Base-by-base conservation (phyloP, 2,329 filamentous ascomycete genomes). In the Epichloe brachyelytri region DNA sequence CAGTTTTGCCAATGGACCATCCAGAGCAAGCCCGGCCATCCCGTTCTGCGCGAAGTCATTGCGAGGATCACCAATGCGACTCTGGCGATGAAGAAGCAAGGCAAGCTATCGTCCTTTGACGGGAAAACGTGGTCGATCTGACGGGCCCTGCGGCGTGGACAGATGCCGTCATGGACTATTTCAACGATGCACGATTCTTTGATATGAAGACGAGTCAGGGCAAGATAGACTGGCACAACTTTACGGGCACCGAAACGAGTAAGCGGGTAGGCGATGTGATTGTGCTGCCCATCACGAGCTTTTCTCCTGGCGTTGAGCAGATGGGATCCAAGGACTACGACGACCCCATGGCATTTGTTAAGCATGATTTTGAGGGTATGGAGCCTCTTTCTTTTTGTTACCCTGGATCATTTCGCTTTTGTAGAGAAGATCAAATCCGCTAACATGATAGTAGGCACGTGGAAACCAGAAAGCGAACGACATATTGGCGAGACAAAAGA, bases 1-100 rank as follows among this genome's bases (percentile, higher is more conserved):
- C 93, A 97, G 65, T 97, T 98, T 69, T 98, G 93, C 70, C 93
- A 98, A 67, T 98, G 93, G 93, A 98, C 93, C 1, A 96, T 98
- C 56, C 91, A 97, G 68, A 75, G 86, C 52, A 98, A 98, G 68
- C 86, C 91, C 0, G 93, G 93, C 11, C 93, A 98, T 65, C 93
- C 93, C 0, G 82, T 95, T 12, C 77, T 98, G 53, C 82, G 90
- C 55, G 88, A 96, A 54, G 80, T 95, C 54, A 88, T 98, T 34
- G 76, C 85, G 14, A 85, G 83, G 58, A 90, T 98, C 62, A 95
- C 91, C 0, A 77, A 87, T 56, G 81, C 90, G 64, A 86, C 90
- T 0, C 73, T 97, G 47, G 73, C 76, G 53, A 78, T 84, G 68
- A 89, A 94, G 74, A 74, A 73, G 50, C 68, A 72, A 7, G 86